These are phyloP conservation scores for Dipodascus geniculatus DNA, from an alignment of 805 yeast genomes.

Conservation along the genomic window DNA sequence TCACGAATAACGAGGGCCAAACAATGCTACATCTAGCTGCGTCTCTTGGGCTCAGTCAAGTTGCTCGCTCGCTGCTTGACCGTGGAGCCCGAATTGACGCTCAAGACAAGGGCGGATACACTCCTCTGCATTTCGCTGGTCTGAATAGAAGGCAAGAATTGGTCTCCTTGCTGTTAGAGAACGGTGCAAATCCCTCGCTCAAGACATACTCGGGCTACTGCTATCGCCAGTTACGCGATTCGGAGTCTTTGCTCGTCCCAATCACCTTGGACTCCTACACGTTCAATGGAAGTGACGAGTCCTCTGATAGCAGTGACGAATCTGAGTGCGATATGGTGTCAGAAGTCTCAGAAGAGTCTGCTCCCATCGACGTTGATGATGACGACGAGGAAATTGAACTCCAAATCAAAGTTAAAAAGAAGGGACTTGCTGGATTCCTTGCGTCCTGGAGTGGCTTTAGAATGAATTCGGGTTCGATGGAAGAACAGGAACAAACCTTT, in stretches of 20 bases:
- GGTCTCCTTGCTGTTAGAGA: constrained; percentile 47
- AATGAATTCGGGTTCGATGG: neutral
- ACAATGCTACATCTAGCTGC: constrained; percentile 80
- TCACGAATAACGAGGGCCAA: constrained; percentile 76
- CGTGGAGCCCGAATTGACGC: constrained; percentile 47
- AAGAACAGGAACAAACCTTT: constrained; percentile 13
- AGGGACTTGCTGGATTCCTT: neutral
- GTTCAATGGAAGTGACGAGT: neutral
- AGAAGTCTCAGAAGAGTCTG: neutral
- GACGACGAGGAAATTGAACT: constrained; percentile 2
- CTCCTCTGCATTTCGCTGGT: constrained; percentile 84
- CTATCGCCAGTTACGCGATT: neutral
- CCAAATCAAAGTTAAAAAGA: neutral
- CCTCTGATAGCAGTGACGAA: neutral
- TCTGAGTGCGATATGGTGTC: neutral
- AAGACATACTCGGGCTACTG: constrained; percentile 28
- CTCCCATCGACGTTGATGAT: neutral
- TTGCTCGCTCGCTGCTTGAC: constrained; percentile 52
- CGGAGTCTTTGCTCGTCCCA: neutral
- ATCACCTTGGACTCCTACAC: constrained; percentile 29
- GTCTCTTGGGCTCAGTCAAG: constrained; percentile 52
- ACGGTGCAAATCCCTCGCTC: constrained; percentile 47
- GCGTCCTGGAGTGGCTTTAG: neutral
- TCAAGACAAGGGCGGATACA: constrained; percentile 67
- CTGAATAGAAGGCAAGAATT: constrained; percentile 60